Conservation (phyloP, 805 yeast genomes). For the Debaryomyces hansenii region DNA sequence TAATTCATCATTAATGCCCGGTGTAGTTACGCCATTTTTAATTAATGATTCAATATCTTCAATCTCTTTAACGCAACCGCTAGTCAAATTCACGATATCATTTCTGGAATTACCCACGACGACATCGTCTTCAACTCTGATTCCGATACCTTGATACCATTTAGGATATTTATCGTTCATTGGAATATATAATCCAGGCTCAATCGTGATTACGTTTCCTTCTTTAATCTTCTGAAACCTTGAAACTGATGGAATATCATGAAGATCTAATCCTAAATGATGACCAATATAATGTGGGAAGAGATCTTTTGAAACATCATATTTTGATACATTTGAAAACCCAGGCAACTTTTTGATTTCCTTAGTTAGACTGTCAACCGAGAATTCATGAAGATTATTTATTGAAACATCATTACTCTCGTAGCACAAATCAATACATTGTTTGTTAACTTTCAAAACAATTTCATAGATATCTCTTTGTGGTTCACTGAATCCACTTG, state of each 20-base stretch:
- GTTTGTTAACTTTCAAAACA: slow-evolving; percentile 77
- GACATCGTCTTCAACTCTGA: slow-evolving; percentile 92
- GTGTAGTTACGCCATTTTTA: slow-evolving; percentile 57
- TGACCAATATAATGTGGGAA: slow-evolving; percentile 98
- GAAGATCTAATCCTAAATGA: slow-evolving; percentile 89
- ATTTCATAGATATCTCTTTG: slow-evolving; percentile 89
- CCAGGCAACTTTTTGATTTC: slow-evolving; percentile 75
- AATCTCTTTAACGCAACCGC: slow-evolving; percentile 84
- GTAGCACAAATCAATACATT: slow-evolving; percentile 71
- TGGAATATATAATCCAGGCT: slow-evolving; percentile 95
- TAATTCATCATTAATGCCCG: slow-evolving; percentile 35
- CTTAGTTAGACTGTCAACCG: slow-evolving; percentile 56
- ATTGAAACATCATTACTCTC: slow-evolving; percentile 53
- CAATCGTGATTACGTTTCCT: slow-evolving; percentile 90
- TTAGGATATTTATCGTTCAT: slow-evolving; percentile 69
- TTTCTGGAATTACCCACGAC: slow-evolving; percentile 66
- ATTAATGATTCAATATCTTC: slow-evolving; percentile 75
- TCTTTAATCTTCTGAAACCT: slow-evolving; percentile 51
- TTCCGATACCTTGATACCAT: slow-evolving; percentile 83
- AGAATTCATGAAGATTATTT: slow-evolving; percentile 72
- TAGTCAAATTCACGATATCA: slow-evolving; percentile 59
- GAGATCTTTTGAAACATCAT: slow-evolving; percentile 51
- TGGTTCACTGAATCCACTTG: slow-evolving; percentile 65
- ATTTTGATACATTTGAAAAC: slow-evolving; percentile 48
- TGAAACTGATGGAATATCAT: slow-evolving; percentile 70